Evolutionary conservation across 345 rosid species (phyloP), one percentile per base, ranked within the genome.

Genomic region (Laguncularia racemosa): DNA sequence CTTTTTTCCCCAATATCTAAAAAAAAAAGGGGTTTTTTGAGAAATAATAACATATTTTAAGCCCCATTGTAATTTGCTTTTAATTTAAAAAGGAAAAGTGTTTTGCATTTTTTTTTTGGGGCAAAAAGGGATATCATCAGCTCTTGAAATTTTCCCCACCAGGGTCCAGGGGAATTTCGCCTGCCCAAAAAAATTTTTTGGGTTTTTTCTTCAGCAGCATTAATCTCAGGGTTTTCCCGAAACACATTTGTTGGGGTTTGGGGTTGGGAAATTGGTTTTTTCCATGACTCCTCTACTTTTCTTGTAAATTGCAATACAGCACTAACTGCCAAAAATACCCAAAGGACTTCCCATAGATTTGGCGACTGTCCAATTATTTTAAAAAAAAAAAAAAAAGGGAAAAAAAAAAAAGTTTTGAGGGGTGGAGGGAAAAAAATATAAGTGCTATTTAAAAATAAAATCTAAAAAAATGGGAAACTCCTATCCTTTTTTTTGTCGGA

Each of bases 301-400:
- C 66, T 78, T 80, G 70, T 87, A n/a, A 91, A 65, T 60, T 85
- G 73, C 67, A 73, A 75, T 81, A 82, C 48, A 91, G 17, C 20
- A 74, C 62, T 53, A 91, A 80, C 58, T 91, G 97, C 20, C n/a
- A n/a, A 87, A 73, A 61, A 87, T 48, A 44, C 93, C 89, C 56
- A 87, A 64, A n/a, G 91, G 91, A 65, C 71, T 49, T 3, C 88
- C 96, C 44, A 80, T 62, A 87, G 63, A 72, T 75, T 87, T 20
- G 96, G 97, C 21, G 89, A 62, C 97, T 91, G 80, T 77, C 55
- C 53, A 52, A 43, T 38, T 10, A 11, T 38, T 26, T 6, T 51
- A 18, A 16, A 28, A 49, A 17, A 55, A 51, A 56, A 18, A 10
- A 14, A 20, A 45, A n/a, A n/a, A n/a, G n/a, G n/a, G 28, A 18